A percentile compares a stretch with the other conserved stretches of the same genome.
These are phyloP conservation scores for Trichophyton schoenleinii DNA, from an alignment of 2,329 filamentous ascomycete genomes.

Conservation along the genomic window DNA sequence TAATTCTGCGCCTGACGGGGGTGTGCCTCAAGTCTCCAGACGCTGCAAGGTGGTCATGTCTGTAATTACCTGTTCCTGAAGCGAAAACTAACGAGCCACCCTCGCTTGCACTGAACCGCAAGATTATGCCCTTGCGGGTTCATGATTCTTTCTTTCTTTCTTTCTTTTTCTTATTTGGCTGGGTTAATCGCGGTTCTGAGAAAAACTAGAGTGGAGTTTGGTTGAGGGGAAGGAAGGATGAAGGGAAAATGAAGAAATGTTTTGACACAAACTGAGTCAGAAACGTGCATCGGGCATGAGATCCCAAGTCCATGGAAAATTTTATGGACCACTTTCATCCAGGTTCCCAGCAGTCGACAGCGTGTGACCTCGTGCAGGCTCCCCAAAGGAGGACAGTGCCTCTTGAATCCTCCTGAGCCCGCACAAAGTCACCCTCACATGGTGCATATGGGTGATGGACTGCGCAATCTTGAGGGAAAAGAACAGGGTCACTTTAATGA, in stretches of 20 bases:
- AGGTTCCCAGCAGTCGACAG: background rate
- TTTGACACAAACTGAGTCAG: slow-evolving; percentile 4
- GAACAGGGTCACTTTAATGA: background rate
- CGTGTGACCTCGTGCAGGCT: slow-evolving; percentile 1
- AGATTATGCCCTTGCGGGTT: background rate
- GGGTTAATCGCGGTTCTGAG: background rate
- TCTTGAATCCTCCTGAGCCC: background rate
- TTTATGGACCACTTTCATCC: background rate
- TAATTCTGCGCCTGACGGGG: background rate
- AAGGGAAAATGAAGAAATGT: background rate
- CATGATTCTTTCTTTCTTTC: too few species aligned
- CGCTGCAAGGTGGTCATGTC: background rate
- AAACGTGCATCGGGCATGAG: background rate
- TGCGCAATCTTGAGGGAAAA: background rate
- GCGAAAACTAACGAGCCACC: background rate
- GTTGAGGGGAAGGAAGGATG: background rate
- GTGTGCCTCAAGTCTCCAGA: background rate
- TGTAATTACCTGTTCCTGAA: background rate
- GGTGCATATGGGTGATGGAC: background rate
- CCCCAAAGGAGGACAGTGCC: background rate
- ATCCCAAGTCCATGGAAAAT: background rate
- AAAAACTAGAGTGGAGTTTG: background rate
- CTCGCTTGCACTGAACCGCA: background rate
- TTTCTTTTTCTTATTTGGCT: background rate
- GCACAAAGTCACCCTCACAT: slow-evolving; percentile 3